Conservation (phyloP, 2,329 filamentous ascomycete genomes). For the Exophiala bonariae region DNA sequence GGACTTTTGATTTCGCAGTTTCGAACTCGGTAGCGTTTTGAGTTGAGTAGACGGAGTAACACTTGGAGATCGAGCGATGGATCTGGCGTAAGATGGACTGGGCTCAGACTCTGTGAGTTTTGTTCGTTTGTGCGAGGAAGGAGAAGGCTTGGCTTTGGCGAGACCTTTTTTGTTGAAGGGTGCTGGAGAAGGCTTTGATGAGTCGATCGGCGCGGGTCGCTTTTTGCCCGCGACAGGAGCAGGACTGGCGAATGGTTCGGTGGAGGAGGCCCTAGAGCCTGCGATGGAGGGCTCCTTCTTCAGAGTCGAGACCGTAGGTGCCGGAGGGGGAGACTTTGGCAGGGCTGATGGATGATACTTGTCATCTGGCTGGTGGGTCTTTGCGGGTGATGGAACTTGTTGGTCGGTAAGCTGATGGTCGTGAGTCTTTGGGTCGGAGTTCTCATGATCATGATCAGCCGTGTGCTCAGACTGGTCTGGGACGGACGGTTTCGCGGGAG, state of each 20-base stretch:
- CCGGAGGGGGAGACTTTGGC: conserved; percentile 1
- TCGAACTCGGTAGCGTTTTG: conserved; percentile 22
- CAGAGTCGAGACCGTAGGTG: conserved; percentile 9
- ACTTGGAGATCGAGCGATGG: conserved; percentile 26
- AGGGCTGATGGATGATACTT: conserved; percentile 3
- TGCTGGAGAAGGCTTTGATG: conserved; percentile 13
- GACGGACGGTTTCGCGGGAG: conserved; percentile 20
- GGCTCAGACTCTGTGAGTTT: conserved; percentile 24
- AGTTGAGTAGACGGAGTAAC: conserved; percentile 24
- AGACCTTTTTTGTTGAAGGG: conserved; percentile 27
- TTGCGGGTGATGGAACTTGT: not conserved
- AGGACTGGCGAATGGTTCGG: conserved; percentile 21
- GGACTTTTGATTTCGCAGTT: conserved; percentile 47
- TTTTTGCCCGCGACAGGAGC: conserved; percentile 26
- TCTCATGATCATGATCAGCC: conserved; percentile 10
- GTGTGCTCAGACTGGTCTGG: conserved; percentile 16
- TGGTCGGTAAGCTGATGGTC: not conserved
- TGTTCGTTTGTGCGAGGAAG: conserved; percentile 18
- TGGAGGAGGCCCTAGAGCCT: conserved; percentile 21
- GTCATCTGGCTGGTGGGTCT: not conserved
- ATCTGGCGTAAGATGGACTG: conserved; percentile 14
- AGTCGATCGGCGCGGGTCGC: conserved; percentile 23
- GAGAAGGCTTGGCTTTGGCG: conserved; percentile 24
- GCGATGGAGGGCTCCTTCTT: conserved; percentile 22
- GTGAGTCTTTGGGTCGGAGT: conserved; percentile 7